Conservation (phyloP, 1,139 yeast genomes). For the Suhomyces anneliseae region DNA sequence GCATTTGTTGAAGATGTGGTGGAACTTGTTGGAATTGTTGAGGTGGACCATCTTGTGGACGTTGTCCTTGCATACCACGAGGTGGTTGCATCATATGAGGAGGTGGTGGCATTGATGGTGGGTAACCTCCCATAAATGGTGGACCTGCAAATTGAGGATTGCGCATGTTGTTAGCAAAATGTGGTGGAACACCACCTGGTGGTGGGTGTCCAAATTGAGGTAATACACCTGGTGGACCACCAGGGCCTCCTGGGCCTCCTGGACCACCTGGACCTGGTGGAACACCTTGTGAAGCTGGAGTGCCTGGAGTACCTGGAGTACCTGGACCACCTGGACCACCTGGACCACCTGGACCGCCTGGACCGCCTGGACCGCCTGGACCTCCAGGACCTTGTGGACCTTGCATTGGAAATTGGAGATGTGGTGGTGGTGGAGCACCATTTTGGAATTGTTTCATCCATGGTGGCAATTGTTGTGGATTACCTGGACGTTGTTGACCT, state of each 20-base stretch:
- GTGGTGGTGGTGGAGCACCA: conserved; percentile 13
- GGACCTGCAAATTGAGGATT: conserved; percentile 22
- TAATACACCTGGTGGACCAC: background rate
- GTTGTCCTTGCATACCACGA: conserved; percentile 3
- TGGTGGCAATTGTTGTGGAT: conserved; percentile 21
- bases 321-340: conserved; percentile 1
- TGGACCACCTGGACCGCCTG: conserved; percentile 1
- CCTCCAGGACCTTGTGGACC: conserved; percentile 5
- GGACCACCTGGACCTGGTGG: conserved; percentile 3
- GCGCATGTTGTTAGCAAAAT: conserved; percentile 18
- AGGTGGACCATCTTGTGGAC: conserved; percentile 4
- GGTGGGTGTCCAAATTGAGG: conserved; percentile 20
- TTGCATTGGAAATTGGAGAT: conserved; percentile 13
- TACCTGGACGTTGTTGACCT: conserved; percentile 4
- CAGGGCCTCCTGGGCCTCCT: conserved; percentile 3
- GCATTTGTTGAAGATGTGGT: conserved; percentile 12
- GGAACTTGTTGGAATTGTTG: conserved; percentile 13
- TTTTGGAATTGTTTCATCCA: conserved; percentile 26
- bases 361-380: conserved; percentile 4
- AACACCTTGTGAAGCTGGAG: background rate
- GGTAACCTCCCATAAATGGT: conserved; percentile 23
- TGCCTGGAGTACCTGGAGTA: background rate
- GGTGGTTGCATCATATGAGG: conserved; percentile 12
- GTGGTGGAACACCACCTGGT: conserved; percentile 27
- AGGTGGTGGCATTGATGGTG: conserved; percentile 26